Evolutionary conservation across 495 filamentous ascomycete genomes (phyloP).

Genomic region (Penicillium flavigenum): DNA sequence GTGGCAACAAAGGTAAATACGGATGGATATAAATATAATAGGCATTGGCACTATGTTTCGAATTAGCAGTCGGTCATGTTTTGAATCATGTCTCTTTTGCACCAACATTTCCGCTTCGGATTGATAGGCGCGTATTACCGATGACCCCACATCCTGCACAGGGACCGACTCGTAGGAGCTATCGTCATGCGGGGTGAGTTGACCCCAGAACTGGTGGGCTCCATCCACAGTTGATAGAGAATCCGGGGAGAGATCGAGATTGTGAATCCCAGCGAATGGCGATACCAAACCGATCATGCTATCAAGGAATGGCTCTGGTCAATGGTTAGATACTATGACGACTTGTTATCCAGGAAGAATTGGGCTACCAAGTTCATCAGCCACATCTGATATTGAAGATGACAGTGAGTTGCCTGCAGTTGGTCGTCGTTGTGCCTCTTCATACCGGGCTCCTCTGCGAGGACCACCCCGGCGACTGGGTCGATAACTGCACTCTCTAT

Average conservation of each 20-base stretch:
- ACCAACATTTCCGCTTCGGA: constrained; percentile 32
- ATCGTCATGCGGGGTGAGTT: constrained; percentile 26
- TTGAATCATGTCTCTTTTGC: constrained; percentile 4
- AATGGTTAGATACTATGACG: neutral
- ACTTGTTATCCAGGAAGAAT: too few relatives aligned
- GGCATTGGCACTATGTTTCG: constrained; percentile 33
- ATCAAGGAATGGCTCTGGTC: constrained; percentile 19
- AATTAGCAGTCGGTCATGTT: constrained; percentile 1
- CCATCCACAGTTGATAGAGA: constrained; percentile 13
- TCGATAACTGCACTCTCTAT: constrained; percentile 46
- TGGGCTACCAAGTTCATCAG: constrained; percentile 16
- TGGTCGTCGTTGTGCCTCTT: constrained; percentile 12
- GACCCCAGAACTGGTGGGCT: constrained; percentile 20
- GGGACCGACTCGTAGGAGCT: constrained; percentile 18
- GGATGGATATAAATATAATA: constrained; percentile 57
- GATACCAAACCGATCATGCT: constrained; percentile 21
- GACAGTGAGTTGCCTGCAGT: neutral
- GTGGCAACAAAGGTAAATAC: constrained; percentile 53
- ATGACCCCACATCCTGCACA: constrained; percentile 7
- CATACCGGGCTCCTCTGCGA: constrained; percentile 31
- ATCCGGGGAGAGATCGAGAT: constrained; percentile 23
- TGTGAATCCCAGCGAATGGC: constrained; percentile 21
- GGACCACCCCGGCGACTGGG: constrained; percentile 52
- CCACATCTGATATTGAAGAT: constrained; percentile 7
- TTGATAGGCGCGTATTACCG: constrained; percentile 24